Percentiles rank a stretch among this genome's conserved stretches.
Conservation (phyloP, 2,329 filamentous ascomycete genomes). For the Colletotrichum musicola region DNA sequence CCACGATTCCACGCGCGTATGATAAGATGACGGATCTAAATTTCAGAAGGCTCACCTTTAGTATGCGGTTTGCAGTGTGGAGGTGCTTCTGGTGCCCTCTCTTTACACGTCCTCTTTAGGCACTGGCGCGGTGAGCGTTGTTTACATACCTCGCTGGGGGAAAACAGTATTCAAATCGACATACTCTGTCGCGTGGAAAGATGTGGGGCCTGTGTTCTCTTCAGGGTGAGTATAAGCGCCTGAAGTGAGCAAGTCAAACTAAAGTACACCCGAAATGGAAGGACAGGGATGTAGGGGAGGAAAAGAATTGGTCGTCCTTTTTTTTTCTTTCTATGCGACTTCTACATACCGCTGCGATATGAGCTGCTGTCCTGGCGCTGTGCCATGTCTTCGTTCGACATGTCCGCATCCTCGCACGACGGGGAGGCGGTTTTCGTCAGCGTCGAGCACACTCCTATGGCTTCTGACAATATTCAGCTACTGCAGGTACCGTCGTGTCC, state of each 20-base stretch:
- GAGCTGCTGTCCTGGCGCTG: too few relatives aligned
- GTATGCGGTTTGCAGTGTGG: not conserved
- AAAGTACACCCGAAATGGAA: too few relatives aligned
- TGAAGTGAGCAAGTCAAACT: slow-evolving; percentile 16
- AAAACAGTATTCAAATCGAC: slow-evolving; percentile 17
- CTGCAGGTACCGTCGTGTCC: not conserved
- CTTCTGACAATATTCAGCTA: slow-evolving; percentile 18
- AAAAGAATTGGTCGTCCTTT: too few relatives aligned
- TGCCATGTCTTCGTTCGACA: not conserved
- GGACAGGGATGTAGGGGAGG: too few relatives aligned
- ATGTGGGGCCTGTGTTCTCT: not conserved
- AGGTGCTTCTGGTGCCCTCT: not conserved
- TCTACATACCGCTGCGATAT: too few relatives aligned
- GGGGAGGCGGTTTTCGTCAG: not conserved
- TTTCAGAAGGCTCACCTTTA: not conserved
- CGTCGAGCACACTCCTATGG: not conserved
- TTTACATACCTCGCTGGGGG: slow-evolving; percentile 30
- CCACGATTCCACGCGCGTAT: slow-evolving; percentile 32
- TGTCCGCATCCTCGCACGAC: not conserved
- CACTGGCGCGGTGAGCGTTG: slow-evolving; percentile 1
- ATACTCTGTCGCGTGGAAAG: not conserved
- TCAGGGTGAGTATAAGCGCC: not conserved
- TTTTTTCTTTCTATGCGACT: too few relatives aligned
- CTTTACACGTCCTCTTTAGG: not conserved
- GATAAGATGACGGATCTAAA: slow-evolving; percentile 20